Percentiles rank a stretch among this genome's conserved stretches.
These are phyloP conservation scores for Suillus sp. DNA, from an alignment of 768 basidiomycete species.

Conservation along the genomic window DNA sequence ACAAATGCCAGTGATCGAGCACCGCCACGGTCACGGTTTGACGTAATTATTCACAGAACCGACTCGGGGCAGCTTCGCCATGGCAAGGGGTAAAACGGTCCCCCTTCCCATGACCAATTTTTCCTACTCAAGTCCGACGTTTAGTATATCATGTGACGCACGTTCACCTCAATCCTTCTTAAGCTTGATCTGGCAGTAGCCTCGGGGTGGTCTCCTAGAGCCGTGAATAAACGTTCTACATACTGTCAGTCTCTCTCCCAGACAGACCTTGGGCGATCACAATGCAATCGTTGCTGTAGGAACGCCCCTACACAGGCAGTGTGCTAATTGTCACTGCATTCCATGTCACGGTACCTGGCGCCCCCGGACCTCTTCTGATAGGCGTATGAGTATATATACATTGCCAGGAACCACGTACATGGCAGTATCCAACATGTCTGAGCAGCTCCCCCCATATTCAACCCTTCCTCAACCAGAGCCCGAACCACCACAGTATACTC, in stretches of 20 bases:
- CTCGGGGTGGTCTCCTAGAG: neutral
- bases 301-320: neutral
- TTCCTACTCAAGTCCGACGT: neutral
- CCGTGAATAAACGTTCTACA: too few species aligned
- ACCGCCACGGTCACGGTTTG: too few species aligned
- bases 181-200: neutral
- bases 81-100: too few species aligned
- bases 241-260: too few species aligned
- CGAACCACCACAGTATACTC: conserved; percentile 14
- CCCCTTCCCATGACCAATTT: too few species aligned
- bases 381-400: neutral
- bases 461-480: conserved; percentile 41
- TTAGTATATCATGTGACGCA: neutral
- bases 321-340: neutral
- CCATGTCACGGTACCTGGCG: neutral
- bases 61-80: too few species aligned
- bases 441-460: conserved; percentile 64
- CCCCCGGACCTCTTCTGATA: neutral
- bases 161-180: neutral
- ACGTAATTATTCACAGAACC: too few species aligned
- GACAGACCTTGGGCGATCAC: too few species aligned
- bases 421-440: conserved; percentile 46
- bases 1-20: too few species aligned
- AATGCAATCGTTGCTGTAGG: too few species aligned
- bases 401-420: neutral